Conservation (phyloP, 1,284 basidiomycete genomes). For the Sporisorium sorghi region DNA sequence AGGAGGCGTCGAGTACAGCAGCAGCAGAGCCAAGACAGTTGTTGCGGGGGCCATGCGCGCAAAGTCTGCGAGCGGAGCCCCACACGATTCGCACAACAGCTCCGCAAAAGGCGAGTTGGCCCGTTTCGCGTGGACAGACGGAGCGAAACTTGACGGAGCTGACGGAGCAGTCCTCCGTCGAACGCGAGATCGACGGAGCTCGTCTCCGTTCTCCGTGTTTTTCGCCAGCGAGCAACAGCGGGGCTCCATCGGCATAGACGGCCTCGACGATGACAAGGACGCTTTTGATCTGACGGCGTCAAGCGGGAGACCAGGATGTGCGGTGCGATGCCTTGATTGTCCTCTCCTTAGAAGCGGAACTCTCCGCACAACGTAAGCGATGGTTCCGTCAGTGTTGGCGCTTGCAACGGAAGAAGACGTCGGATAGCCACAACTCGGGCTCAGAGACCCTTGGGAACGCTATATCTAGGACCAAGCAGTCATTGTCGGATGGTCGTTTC, state of each 20-base stretch:
- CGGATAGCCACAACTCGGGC: too few species aligned
- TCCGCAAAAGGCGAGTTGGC: not conserved
- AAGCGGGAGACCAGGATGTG: too few species aligned
- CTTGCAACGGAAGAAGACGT: not conserved
- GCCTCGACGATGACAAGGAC: not conserved
- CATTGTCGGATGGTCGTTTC: not conserved
- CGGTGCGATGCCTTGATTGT: too few species aligned
- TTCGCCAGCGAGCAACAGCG: too few species aligned
- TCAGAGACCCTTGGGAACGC: not conserved
- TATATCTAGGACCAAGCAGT: not conserved
- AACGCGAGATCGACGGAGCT: not conserved
- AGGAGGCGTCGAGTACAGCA: not conserved
- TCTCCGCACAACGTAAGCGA: not conserved
- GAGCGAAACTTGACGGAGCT: not conserved
- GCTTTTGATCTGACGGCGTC: too few species aligned
- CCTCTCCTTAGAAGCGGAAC: not conserved
- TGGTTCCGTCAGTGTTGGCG: not conserved
- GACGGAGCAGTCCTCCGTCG: not conserved
- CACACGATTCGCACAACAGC: not conserved
- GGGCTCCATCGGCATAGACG: not conserved
- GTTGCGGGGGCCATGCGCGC: not conserved
- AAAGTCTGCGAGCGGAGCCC: not conserved
- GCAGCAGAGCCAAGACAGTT: not conserved
- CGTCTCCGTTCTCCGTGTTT: not conserved
- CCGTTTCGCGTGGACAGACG: conserved; percentile 1